Percentiles rank a stretch among this genome's conserved stretches.
Evolutionary conservation across 78 protist genomes (phyloP).

Genomic region (Goniomonas avonlea): DNA sequence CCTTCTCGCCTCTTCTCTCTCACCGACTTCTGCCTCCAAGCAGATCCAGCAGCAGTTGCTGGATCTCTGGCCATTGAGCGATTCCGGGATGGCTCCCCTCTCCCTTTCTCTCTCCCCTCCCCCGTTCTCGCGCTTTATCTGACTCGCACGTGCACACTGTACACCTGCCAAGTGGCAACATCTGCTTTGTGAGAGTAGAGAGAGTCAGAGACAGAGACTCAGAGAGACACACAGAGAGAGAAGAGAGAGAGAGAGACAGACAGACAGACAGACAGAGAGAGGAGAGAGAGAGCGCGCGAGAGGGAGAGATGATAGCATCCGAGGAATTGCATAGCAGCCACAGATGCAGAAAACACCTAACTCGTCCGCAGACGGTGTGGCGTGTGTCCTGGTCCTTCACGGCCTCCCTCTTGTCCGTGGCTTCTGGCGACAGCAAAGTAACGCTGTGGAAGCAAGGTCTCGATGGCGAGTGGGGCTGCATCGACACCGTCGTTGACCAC

Average conservation of each 20-base stretch:
- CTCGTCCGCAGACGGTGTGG: slow-evolving; percentile 58
- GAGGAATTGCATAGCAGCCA: not conserved
- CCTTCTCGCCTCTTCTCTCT: too few relatives aligned
- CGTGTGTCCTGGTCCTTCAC: slow-evolving; percentile 72
- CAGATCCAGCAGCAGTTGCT: too few relatives aligned
- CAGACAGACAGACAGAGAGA: not conserved
- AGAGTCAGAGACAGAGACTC: not conserved
- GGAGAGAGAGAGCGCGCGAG: too few relatives aligned
- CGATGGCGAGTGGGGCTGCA: slow-evolving; percentile 19
- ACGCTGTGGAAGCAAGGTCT: slow-evolving; percentile 34
- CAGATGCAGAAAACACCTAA: not conserved
- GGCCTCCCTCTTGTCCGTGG: slow-evolving; percentile 77
- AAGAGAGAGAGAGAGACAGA: not conserved
- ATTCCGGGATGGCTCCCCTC: too few relatives aligned
- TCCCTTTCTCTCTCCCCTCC: too few relatives aligned
- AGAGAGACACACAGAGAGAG: not conserved
- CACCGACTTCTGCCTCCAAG: too few relatives aligned
- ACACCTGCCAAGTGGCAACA: too few relatives aligned
- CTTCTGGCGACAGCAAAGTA: slow-evolving; percentile 69
- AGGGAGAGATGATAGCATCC: too few relatives aligned
- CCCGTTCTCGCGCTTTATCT: too few relatives aligned
- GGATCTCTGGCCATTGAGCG: too few relatives aligned
- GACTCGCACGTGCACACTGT: too few relatives aligned
- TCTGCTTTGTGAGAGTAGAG: slow-evolving; percentile 14
- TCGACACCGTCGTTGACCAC: slow-evolving; percentile 1